Base-by-base conservation (phyloP, 306 rosid genomes). In the Crataegus laevigata region DNA sequence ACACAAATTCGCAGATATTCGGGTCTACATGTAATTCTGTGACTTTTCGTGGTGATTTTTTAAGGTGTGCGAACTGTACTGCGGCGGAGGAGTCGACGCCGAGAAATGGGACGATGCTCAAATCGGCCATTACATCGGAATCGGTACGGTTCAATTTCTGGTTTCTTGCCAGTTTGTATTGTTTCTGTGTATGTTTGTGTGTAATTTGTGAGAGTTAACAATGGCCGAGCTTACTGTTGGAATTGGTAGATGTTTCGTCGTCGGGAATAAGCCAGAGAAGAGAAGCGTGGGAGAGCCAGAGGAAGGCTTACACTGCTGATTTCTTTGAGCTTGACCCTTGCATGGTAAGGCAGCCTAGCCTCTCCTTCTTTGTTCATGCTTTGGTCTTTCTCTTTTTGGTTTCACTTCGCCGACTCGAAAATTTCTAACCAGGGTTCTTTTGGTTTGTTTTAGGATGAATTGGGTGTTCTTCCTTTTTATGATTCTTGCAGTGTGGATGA, bases 71-170 rank as follows among this genome's bases (percentile, higher is more conserved):
- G 99, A 94, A 65, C 67, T 94, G 81, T 92, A 90, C 26, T 94
- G 97, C 34, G 96, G 90, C 4, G 88, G 89, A 76, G 98, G 89
- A 40, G 40, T 69, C n/a, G 96, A 88, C 52, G 59, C 87, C 2
- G 90, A 86, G 40, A 94, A 87, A 71, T 94, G 93, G 94, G 85
- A 84, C 76, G 97, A 91, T 73, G 83, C 89, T 18, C 96, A 92
- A 84, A 92, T 90, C 47, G 87, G 89, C 42, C 97, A 90, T 80
- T 94, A 87, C 88, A 89, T 94, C 82, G 99, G 99, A 80, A 84
- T 94, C 19, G 96, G 96, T 93, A 90, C 54, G 19, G 8, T 45
- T 45, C 54, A 5, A 10, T 47, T 47, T 47, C 54, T 14, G 21
- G 3, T 73, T 52, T n/a, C 4, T 55, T 55, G 61, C 22, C 15